Percentiles rank a stretch among this genome's conserved stretches.
phyloP scores from a whole-genome alignment of 1,139 yeast species.

The Eremothecium coryli region DNA sequence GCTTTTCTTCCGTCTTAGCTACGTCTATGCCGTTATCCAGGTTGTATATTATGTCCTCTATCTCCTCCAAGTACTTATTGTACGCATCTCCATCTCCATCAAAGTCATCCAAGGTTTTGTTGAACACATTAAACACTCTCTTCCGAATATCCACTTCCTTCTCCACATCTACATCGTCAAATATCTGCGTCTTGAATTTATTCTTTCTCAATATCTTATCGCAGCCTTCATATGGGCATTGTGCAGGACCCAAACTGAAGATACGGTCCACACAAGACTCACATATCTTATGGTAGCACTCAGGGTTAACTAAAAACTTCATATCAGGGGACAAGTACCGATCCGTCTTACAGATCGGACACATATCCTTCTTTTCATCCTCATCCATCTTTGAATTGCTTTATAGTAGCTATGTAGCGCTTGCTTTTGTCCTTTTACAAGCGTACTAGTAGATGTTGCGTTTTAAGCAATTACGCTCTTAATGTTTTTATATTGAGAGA shows the following conservation, averaged over 20 bases:
- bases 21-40: constrained; percentile 61
- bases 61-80: constrained; percentile 71
- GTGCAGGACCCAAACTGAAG: constrained; percentile 90
- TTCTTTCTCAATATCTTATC: constrained; percentile 79
- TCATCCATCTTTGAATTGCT: constrained; percentile 20
- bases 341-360: constrained; percentile 97
- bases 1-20: constrained; percentile 59
- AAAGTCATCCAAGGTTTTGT: constrained; percentile 74
- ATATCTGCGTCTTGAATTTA: constrained; percentile 82
- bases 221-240: constrained; percentile 91
- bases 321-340: constrained; percentile 88
- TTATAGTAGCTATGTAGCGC: too few relatives aligned
- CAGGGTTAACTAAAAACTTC: constrained; percentile 87
- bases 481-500: too few relatives aligned
- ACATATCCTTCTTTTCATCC: constrained; percentile 55
- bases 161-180: constrained; percentile 84
- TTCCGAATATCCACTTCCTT: constrained; percentile 85
- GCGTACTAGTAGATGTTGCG: too few relatives aligned
- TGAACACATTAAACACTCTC: constrained; percentile 67
- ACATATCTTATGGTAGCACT: constrained; percentile 95
- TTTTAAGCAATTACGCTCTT: too few relatives aligned
- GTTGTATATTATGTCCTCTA: constrained; percentile 75
- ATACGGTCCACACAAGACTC: constrained; percentile 94
- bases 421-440: too few relatives aligned
- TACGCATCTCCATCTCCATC: constrained; percentile 45